Percentiles rank a stretch among this genome's conserved stretches.
These are phyloP conservation scores for Malassezia pachydermatis DNA, from an alignment of 1,284 basidiomycete genomes.

Conservation along the genomic window DNA sequence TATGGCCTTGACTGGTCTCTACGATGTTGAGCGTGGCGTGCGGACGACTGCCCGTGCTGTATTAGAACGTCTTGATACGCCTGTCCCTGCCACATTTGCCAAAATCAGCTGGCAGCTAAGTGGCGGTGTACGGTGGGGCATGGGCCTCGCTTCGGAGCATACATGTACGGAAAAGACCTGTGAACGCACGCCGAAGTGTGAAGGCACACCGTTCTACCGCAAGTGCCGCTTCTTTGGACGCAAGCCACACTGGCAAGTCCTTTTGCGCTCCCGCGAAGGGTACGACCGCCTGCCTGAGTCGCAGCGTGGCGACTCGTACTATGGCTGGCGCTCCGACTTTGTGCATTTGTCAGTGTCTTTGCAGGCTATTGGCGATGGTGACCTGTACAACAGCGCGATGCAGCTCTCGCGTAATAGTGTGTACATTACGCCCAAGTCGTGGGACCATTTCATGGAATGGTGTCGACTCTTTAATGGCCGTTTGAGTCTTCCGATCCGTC, in stretches of 20 bases:
- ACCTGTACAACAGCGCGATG: constrained; percentile 35
- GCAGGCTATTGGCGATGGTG: constrained; percentile 52
- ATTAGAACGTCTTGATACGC: background rate
- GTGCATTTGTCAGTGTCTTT: constrained; percentile 85
- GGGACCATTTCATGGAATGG: constrained; percentile 87
- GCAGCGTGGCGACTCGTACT: constrained; percentile 62
- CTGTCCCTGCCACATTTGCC: constrained; percentile 19
- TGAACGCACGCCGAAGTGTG: constrained; percentile 52
- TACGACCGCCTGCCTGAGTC: constrained; percentile 46
- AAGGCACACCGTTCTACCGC: constrained; percentile 58
- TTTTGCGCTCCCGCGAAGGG: constrained; percentile 54
- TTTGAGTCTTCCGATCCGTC: constrained; percentile 72
- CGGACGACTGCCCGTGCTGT: background rate
- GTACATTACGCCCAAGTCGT: constrained; percentile 75
- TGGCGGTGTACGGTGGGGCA: constrained; percentile 81
- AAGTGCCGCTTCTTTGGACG: constrained; percentile 73
- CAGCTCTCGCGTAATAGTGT: constrained; percentile 57
- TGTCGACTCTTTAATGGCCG: constrained; percentile 72
- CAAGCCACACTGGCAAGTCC: constrained; percentile 69
- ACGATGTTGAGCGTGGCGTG: background rate
- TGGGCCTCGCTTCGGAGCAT: constrained; percentile 73
- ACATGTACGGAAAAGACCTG: constrained; percentile 69
- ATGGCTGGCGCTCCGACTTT: constrained; percentile 83
- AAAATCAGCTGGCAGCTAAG: constrained; percentile 56
- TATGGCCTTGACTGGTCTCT: constrained; percentile 50